Evolutionary conservation across 352 stramenopile genomes (phyloP).

Genomic region (Globisporangium polare): DNA sequence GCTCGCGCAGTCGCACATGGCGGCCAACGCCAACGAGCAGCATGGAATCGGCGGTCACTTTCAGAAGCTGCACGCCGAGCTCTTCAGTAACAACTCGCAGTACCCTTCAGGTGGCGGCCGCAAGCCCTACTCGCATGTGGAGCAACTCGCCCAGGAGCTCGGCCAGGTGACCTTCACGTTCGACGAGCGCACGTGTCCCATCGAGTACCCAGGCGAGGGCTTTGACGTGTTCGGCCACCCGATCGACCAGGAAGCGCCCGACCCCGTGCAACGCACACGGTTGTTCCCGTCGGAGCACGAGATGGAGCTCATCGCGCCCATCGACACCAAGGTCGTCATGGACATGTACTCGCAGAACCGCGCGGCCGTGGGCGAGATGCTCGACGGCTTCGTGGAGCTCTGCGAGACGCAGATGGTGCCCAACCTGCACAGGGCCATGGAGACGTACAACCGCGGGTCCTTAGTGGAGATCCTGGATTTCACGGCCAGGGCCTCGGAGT

Average conservation of each 20-base stretch:
- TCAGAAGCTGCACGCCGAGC: conserved; percentile 49
- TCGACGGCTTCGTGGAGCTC: conserved; percentile 62
- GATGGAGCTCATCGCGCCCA: conserved; percentile 46
- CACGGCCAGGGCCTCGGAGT: conserved; percentile 55
- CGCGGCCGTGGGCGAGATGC: conserved; percentile 58
- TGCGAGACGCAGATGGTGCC: conserved; percentile 46
- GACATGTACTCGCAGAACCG: conserved; percentile 63
- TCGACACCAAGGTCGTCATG: conserved; percentile 53
- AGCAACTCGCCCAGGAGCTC: conserved; percentile 20
- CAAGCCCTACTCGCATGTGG: conserved; percentile 13
- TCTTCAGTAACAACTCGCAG: conserved; percentile 14
- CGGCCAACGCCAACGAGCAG: conserved; percentile 10
- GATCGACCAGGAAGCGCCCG: conserved; percentile 18
- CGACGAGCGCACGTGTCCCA: conserved; percentile 20
- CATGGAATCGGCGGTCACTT: conserved; percentile 66
- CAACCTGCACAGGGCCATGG: conserved; percentile 35
- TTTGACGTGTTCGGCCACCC: conserved; percentile 33
- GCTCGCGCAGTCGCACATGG: conserved; percentile 39
- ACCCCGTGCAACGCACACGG: conserved; percentile 12
- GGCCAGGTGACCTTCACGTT: conserved; percentile 8
- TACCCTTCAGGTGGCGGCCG: not conserved
- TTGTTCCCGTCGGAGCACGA: conserved; percentile 49
- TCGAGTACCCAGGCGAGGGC: conserved; percentile 29
- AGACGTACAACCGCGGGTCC: conserved; percentile 31
- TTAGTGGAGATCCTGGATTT: conserved; percentile 72